Evolutionary conservation across 176 grass and related monocot species (phyloP).

Genomic region (Triticum dicoccoides): DNA sequence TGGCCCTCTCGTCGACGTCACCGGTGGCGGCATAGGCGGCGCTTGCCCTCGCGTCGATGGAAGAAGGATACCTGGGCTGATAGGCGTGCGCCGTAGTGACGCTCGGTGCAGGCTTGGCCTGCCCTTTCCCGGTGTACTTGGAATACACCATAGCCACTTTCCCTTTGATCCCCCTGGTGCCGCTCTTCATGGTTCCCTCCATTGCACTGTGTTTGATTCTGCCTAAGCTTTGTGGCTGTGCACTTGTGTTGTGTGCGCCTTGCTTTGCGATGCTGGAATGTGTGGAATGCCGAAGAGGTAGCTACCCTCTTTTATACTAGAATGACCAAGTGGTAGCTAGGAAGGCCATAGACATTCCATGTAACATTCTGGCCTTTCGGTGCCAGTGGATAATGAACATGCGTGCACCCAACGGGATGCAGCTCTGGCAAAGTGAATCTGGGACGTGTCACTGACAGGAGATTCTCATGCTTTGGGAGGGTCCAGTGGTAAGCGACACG

Average conservation of each 20-base stretch:
- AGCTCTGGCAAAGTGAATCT: not conserved
- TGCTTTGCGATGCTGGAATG: conserved; percentile 5
- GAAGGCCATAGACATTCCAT: not conserved
- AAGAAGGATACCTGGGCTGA: conserved; percentile 17
- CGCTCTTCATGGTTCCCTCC: conserved; percentile 30
- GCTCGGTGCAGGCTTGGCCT: conserved; percentile 21
- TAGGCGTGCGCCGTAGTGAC: conserved; percentile 20
- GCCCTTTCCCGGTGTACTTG: conserved; percentile 19
- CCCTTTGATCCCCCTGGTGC: conserved; percentile 30
- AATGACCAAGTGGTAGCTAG: not conserved
- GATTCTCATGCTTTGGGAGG: not conserved
- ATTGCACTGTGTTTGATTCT: not conserved
- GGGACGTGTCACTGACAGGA: not conserved
- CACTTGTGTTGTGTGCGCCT: not conserved
- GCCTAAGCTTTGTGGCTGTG: not conserved
- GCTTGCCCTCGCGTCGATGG: not conserved
- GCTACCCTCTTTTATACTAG: conserved; percentile 9
- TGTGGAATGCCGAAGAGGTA: not conserved
- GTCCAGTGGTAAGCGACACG: not conserved
- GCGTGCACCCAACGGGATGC: not conserved
- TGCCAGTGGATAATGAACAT: conserved; percentile 29
- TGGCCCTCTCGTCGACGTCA: conserved; percentile 47
- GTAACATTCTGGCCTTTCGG: not conserved
- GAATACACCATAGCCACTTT: conserved; percentile 33
- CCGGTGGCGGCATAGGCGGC: not conserved